These are phyloP conservation scores for Coemansia sp. DNA, from an alignment of 192 early-diverging fungal genomes.

Conservation along the genomic window DNA sequence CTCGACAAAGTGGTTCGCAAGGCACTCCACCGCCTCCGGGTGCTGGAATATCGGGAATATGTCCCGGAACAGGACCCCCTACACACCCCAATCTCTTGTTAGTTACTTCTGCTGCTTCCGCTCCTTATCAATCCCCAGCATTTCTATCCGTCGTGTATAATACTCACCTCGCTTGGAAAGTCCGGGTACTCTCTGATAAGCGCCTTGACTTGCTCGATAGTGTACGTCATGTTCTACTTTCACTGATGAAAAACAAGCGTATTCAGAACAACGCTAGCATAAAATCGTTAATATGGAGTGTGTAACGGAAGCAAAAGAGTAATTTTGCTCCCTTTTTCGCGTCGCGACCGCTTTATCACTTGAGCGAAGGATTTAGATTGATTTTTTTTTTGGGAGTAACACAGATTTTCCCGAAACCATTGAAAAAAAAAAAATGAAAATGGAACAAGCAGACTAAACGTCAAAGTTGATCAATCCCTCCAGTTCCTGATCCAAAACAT, in stretches of 20 bases:
- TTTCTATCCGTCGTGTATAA: not conserved
- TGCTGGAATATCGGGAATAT: slow-evolving; percentile 97
- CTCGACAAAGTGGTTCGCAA: slow-evolving; percentile 84
- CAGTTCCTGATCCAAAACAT: slow-evolving; percentile 46
- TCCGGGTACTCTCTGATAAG: slow-evolving; percentile 64
- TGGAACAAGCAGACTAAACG: slow-evolving; percentile 9
- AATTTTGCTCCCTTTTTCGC: too few species aligned
- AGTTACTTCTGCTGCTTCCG: not conserved
- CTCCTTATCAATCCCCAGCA: not conserved
- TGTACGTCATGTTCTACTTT: slow-evolving; percentile 34
- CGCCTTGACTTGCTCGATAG: slow-evolving; percentile 50
- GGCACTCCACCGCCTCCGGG: slow-evolving; percentile 86
- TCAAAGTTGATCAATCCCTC: slow-evolving; percentile 56
- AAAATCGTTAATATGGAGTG: not conserved
- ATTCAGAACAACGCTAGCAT: too few species aligned
- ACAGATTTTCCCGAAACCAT: not conserved
- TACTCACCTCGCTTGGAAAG: slow-evolving; percentile 71
- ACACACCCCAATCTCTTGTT: slow-evolving; percentile 4
- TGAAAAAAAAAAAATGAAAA: not conserved
- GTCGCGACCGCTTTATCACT: too few species aligned
- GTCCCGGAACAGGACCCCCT: slow-evolving; percentile 96
- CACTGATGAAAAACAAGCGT: not conserved
- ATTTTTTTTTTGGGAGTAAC: too few species aligned
- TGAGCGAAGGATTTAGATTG: too few species aligned
- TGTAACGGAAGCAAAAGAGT: not conserved